Percentiles rank a stretch among this genome's conserved stretches.
These are phyloP conservation scores for Stephanocyclus meneghinianus DNA, from an alignment of 352 stramenopile species.

Conservation along the genomic window DNA sequence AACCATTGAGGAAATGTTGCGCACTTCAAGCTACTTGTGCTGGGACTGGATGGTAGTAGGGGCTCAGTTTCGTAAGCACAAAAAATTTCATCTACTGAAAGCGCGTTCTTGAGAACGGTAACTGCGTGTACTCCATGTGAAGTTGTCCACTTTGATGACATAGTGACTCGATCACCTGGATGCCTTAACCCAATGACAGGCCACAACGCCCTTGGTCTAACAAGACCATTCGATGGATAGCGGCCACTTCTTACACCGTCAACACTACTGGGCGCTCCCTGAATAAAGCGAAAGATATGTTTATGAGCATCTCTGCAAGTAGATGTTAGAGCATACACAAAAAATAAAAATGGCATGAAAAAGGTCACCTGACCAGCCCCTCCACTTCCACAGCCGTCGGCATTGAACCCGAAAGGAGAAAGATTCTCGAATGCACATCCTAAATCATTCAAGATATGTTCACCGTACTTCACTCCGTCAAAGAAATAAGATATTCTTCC, in stretches of 20 bases:
- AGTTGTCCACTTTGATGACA: slow-evolving; percentile 90
- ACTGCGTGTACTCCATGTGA: slow-evolving; percentile 73
- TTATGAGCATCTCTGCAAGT: neutral
- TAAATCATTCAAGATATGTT: slow-evolving; percentile 97
- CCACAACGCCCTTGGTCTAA: slow-evolving; percentile 87
- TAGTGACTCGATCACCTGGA: slow-evolving; percentile 90
- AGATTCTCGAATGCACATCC: slow-evolving; percentile 95
- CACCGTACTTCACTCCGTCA: slow-evolving; percentile 98
- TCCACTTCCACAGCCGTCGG: slow-evolving; percentile 81
- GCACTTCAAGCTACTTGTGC: slow-evolving; percentile 10
- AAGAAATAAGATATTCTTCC: slow-evolving; percentile 98
- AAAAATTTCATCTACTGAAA: slow-evolving; percentile 89
- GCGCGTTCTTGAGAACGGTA: slow-evolving; percentile 85
- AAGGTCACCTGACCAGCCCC: slow-evolving; percentile 66
- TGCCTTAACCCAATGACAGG: slow-evolving; percentile 95
- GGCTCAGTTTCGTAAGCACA: slow-evolving; percentile 73
- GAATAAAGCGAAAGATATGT: slow-evolving; percentile 8
- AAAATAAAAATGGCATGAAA: neutral
- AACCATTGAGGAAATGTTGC: slow-evolving; percentile 73
- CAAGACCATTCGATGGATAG: slow-evolving; percentile 75
- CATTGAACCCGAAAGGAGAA: slow-evolving; percentile 84
- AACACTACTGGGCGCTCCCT: slow-evolving; percentile 75
- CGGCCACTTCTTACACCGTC: slow-evolving; percentile 66
- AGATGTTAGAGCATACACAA: neutral
- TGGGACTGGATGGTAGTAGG: neutral